A percentile compares a stretch with the other conserved stretches of the same genome.
These are phyloP conservation scores for Didymella lethalis DNA, from an alignment of 2,329 filamentous ascomycete genomes.

Conservation along the genomic window DNA sequence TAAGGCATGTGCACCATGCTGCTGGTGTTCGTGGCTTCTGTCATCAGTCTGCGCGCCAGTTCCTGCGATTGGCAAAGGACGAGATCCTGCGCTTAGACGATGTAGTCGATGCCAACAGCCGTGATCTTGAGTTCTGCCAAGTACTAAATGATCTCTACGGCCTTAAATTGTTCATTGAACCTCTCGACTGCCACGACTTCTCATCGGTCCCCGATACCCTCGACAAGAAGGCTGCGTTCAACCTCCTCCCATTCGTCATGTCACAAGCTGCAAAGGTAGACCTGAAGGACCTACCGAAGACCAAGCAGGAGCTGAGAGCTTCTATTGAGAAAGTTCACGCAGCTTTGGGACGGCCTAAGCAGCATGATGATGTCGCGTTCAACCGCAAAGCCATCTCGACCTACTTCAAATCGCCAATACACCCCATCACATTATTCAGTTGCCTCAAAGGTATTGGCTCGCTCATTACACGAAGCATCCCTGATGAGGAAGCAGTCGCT, in stretches of 20 bases:
- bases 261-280: constrained; percentile 81
- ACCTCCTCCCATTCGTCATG: constrained; percentile 84
- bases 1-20: constrained; percentile 83
- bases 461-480: constrained; percentile 56
- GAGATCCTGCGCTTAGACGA: constrained; percentile 80
- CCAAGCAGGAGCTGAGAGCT: constrained; percentile 87
- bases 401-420: constrained; percentile 83
- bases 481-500: constrained; percentile 71
- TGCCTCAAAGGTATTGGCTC: constrained; percentile 78
- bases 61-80: constrained; percentile 86
- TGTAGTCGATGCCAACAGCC: constrained; percentile 71
- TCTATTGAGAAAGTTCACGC: constrained; percentile 95
- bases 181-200: constrained; percentile 65
- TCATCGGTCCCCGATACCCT: constrained; percentile 77
- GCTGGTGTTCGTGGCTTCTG: constrained; percentile 86
- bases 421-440: constrained; percentile 79
- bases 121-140: constrained; percentile 81
- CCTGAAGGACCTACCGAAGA: constrained; percentile 90
- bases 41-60: constrained; percentile 83
- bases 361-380: constrained; percentile 80
- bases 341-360: constrained; percentile 78
- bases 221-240: constrained; percentile 80
- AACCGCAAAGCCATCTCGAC: constrained; percentile 85
- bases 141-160: constrained; percentile 56
- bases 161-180: constrained; percentile 48